Evolutionary conservation across 345 rosid genomes (phyloP).

Genomic region (Eutrema heterophyllum): DNA sequence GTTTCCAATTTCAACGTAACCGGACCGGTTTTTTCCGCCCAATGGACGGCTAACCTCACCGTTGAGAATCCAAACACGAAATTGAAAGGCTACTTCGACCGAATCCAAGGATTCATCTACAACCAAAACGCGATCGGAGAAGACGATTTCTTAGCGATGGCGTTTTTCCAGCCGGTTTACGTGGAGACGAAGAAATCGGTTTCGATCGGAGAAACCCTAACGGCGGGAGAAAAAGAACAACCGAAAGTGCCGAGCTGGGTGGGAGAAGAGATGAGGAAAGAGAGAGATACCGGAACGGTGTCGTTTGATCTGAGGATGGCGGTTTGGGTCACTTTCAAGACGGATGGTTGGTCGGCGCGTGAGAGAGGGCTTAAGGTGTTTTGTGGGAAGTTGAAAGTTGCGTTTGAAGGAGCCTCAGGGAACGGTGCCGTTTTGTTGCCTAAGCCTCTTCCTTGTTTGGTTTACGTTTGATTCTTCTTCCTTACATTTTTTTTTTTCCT

Average conservation of each 20-base stretch:
- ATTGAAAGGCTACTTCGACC: slow-evolving; percentile 31
- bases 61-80: slow-evolving; percentile 36
- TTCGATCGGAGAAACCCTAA: slow-evolving; percentile 12
- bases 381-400: slow-evolving; percentile 30
- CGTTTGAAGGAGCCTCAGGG: slow-evolving; percentile 13
- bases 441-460: slow-evolving; percentile 32
- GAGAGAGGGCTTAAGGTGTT: slow-evolving; percentile 34
- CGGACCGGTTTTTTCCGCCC: slow-evolving; percentile 34
- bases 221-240: slow-evolving; percentile 27
- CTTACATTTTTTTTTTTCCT: neutral
- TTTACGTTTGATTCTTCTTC: slow-evolving; percentile 25
- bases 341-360: slow-evolving; percentile 33
- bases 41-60: slow-evolving; percentile 29
- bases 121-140: slow-evolving; percentile 16
- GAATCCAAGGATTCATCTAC: slow-evolving; percentile 26
- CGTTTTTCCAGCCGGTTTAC: slow-evolving; percentile 24
- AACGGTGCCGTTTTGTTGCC: slow-evolving; percentile 31
- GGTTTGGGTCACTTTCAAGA: slow-evolving; percentile 28
- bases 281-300: slow-evolving; percentile 32
- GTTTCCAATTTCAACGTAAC: slow-evolving; percentile 32
- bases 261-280: slow-evolving; percentile 33
- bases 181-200: slow-evolving; percentile 28
- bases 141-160: slow-evolving; percentile 20
- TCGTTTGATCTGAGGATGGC: slow-evolving; percentile 30
- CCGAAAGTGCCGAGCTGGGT: slow-evolving; percentile 33